Percentiles rank a stretch among this genome's conserved stretches.
Conservation (phyloP, 1,139 yeast species). For the Kodamaea alishanica region DNA sequence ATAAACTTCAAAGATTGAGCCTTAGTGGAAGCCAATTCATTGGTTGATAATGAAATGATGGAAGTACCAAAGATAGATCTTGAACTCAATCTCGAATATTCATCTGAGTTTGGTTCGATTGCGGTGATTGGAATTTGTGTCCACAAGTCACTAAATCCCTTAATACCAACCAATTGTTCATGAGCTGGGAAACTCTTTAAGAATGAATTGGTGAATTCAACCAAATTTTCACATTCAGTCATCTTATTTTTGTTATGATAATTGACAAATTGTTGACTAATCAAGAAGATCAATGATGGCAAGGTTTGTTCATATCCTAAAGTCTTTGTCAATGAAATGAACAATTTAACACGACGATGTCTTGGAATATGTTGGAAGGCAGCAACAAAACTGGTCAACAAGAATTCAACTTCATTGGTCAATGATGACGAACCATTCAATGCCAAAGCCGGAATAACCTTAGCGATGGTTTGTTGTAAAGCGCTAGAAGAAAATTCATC, state of each 20-base stretch:
- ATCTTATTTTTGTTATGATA: slow-evolving; percentile 52
- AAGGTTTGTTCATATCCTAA: slow-evolving; percentile 68
- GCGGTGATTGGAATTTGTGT: slow-evolving; percentile 41
- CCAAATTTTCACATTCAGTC: slow-evolving; percentile 60
- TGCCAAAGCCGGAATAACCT: slow-evolving; percentile 88
- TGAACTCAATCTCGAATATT: slow-evolving; percentile 36
- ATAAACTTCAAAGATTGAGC: slow-evolving; percentile 53
- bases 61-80: slow-evolving; percentile 66
- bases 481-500: slow-evolving; percentile 93
- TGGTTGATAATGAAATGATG: slow-evolving; percentile 46
- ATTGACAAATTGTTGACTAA: slow-evolving; percentile 72
- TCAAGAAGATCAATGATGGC: slow-evolving; percentile 68
- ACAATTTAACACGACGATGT: slow-evolving; percentile 86
- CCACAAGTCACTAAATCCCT: slow-evolving; percentile 55
- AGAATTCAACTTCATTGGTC: slow-evolving; percentile 71
- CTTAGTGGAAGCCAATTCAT: slow-evolving; percentile 50
- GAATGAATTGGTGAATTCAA: slow-evolving; percentile 71
- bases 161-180: slow-evolving; percentile 65
- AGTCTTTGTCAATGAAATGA: slow-evolving; percentile 72
- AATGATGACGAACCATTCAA: slow-evolving; percentile 51
- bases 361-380: slow-evolving; percentile 96
- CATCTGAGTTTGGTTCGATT: slow-evolving; percentile 38
- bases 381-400: slow-evolving; percentile 82
- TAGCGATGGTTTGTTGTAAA: slow-evolving; percentile 85
- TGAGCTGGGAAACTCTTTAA: slow-evolving; percentile 61